Evolutionary conservation across 345 rosid genomes (phyloP), one percentile per base, ranked within the genome.

Genomic region (Murraya koenigii): DNA sequence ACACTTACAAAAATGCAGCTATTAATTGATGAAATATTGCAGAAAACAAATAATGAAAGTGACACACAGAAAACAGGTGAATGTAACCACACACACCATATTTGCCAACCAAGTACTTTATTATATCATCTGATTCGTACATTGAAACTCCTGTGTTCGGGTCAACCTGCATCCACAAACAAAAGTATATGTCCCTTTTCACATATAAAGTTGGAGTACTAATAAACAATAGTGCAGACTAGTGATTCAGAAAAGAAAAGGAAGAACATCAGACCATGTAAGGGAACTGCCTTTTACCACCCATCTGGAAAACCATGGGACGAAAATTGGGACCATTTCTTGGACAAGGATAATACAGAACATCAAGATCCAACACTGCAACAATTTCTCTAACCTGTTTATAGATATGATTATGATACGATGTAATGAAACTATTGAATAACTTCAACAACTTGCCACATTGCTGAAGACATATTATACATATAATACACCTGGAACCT

Each of bases 71-170:
- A 72, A 78, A 75, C 52, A 56, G 41, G 70, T 67, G 22, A 44
- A 61, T 55, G 64, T 6, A 74, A 73, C 75, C 74, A 75, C 55
- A 85, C 87, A 22, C 38, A 93, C 98, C 97, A 75, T 95, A 95
- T 93, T 88, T 95, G 62, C 79, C 85, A 36, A 83, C 90, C 75
- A 93, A 84, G 82, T 95, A 93, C 84, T 91, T 93, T 74, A 95
- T 92, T 81, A 95, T 95, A 67, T 82, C 93, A 80, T 95, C 96
- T 22, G 99, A 95, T 86, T 95, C 99, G 75, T 95, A 93, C 94
- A 95, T 93, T 54, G 96, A 83, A 80, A 87, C 90, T 70, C 98
- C 97, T 22, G 96, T 90, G 84, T 95, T 95, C 56, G 97, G 98
- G 87, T 93, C 99, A 49, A 93, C 94, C 97, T 93, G 85, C 82